Base-by-base conservation (phyloP, 1,139 yeast genomes). In the Ashbya aceris region DNA sequence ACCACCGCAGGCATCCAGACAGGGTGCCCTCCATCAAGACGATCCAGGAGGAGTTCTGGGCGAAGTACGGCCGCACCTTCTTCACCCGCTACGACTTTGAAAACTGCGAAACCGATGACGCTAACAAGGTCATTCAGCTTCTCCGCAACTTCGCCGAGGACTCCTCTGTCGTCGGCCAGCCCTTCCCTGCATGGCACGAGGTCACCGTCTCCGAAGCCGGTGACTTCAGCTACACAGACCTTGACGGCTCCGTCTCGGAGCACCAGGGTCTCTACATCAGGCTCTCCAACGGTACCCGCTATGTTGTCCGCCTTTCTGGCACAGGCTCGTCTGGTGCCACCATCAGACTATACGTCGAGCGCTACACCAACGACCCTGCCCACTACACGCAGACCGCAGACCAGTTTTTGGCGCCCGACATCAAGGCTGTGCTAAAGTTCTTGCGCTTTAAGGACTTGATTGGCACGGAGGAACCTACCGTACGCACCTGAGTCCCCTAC, bases 321-420 rank as follows among this genome's bases (percentile, higher is more conserved):
- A 91, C 99, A 9, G 99, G 99, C 6, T 87, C 97, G 1, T 80
- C 95, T 1, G 99, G 98, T 38, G 97, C 98, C 13, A 91, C 99
- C 2, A 89, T 93, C 48, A 79, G 99, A 66, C 71, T 91, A 52
- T 91, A 91, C 66, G 70, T 89, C 61, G 98, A 91, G 65, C 81
- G 81, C 65, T 89, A 84, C 67, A 77, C 83, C 34, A 56, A 65
- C 41, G 94, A 86, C 56, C 61, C 67, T 45, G 50, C 74, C 11
- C 71, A 70, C 36, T 77, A 74, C 56, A 57, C 57, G 8, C 54
- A 66, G 46, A 64, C 70, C 37, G 94, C 89, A n/a, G 85, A 83
- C 52, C 77, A 78, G 33, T 87, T 68, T 64, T 74, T 91, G 56
- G 69, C 69, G 41, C 63, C 69, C 4, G 89, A 83, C 52, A 76